Base-by-base conservation (phyloP, 2,329 filamentous ascomycete genomes). In the Blumeria hordei region DNA sequence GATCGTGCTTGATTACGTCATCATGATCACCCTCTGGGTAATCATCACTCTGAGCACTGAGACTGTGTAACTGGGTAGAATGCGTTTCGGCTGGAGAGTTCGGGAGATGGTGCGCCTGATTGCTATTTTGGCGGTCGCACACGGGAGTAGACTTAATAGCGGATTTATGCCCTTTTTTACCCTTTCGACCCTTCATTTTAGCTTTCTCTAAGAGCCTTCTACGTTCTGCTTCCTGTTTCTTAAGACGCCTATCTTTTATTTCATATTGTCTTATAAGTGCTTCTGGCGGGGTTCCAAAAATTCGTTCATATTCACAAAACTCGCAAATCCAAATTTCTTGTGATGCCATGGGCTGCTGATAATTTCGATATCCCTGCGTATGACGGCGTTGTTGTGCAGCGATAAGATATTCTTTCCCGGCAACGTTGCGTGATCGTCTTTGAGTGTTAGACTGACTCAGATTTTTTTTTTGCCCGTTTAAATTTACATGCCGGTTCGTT, bases 291-390 rank as follows among this genome's bases (percentile, higher is more conserved):
- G 75, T 75, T n/a, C 90, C 90, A 66, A 94, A 96, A 53, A 98
- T 95, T 54, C 80, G 79, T 68, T 96, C 90, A 65, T 95, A 98
- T 67, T 98, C 92, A 71, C 92, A 98, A 66, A 96, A 96, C 64
- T 95, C 86, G 69, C 92, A 98, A 50, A 96, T 88, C 85, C 88
- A 96, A 53, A 88, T 76, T 58, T 94, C 85, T 60, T 86, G 83
- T 1, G 71, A 66, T 16, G 69, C 71, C 0, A 84, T 83, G 1
- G 85, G 83, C 62, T 85, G 81, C 62, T 84, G 80, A 58, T 78
- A 78, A 66, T 92, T 93, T 56, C 78, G 75, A 59, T 84, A 82
- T 62, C 85, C 77, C 58, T 92, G 85, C 63, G 85, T 76, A 50
- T 85, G 76, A 57, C 83, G 82, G 6, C 92, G 83, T 60, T 87